phyloP scores from a whole-genome alignment of 1,284 basidiomycete genomes.

The Ganoderma resinaceum region DNA sequence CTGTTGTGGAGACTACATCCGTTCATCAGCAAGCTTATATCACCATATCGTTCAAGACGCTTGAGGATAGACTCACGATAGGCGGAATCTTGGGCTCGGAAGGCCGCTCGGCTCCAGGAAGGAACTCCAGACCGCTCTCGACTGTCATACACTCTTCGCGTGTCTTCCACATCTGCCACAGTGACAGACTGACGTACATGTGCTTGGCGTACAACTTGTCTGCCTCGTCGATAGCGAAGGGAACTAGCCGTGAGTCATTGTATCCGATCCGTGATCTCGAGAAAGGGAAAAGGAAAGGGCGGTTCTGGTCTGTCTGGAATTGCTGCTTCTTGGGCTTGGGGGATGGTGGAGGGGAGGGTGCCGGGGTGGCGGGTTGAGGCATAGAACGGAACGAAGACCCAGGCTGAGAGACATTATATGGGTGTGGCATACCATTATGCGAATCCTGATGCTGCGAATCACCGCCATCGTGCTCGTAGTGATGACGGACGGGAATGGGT shows the following conservation, averaged over 20 bases:
- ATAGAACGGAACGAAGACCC: slow-evolving; percentile 56
- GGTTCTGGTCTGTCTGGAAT: slow-evolving; percentile 96
- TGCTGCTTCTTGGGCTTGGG: slow-evolving; percentile 98
- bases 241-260: slow-evolving; percentile 74
- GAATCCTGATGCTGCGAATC: slow-evolving; percentile 53
- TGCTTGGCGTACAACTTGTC: slow-evolving; percentile 90
- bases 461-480: slow-evolving; percentile 85
- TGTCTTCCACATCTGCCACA: slow-evolving; percentile 95
- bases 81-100: slow-evolving; percentile 39
- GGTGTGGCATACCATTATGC: slow-evolving; percentile 46
- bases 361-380: slow-evolving; percentile 82
- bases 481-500: slow-evolving; percentile 92
- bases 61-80: slow-evolving; percentile 44
- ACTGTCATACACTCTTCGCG: slow-evolving; percentile 94
- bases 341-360: slow-evolving; percentile 88
- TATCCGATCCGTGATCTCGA: slow-evolving; percentile 56
- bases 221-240: slow-evolving; percentile 96
- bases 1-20: slow-evolving; percentile 39
- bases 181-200: slow-evolving; percentile 88
- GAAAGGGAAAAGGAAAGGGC: slow-evolving; percentile 97
- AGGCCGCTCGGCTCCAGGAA: slow-evolving; percentile 68
- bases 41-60: slow-evolving; percentile 9
- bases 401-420: slow-evolving; percentile 54
- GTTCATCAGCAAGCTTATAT: slow-evolving; percentile 3
- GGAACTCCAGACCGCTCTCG: slow-evolving; percentile 89